A percentile compares a stretch with the other conserved stretches of the same genome.
Evolutionary conservation across 768 basidiomycete genomes (phyloP).

Genomic region (Polyporus arcularius): DNA sequence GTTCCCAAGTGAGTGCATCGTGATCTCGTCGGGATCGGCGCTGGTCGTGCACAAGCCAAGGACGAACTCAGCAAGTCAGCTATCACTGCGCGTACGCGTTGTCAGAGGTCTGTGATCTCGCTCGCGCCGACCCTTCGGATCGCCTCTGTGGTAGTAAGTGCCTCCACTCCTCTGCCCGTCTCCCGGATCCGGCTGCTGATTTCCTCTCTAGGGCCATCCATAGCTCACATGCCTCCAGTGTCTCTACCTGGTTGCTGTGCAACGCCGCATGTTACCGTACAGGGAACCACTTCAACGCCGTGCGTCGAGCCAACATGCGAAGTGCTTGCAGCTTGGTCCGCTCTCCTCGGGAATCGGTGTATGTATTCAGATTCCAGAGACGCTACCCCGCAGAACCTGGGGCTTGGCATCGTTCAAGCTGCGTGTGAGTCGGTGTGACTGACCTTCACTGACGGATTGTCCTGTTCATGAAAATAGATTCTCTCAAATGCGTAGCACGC

Average conservation of each 20-base stretch:
- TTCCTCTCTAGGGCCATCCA: slow-evolving; percentile 3
- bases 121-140: background rate
- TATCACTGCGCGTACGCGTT: slow-evolving; percentile 11
- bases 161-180: slow-evolving; percentile 4
- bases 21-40: background rate
- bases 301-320: background rate
- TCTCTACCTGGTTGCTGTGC: background rate
- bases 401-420: background rate
- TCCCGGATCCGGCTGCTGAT: background rate
- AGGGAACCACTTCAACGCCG: background rate
- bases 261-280: background rate
- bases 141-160: slow-evolving; percentile 6
- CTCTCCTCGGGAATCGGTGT: background rate
- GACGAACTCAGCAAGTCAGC: slow-evolving; percentile 6
- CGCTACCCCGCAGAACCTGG: background rate
- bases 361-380: background rate
- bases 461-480: slow-evolving; percentile 8
- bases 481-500: slow-evolving; percentile 11
- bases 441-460: slow-evolving; percentile 4
- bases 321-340: background rate
- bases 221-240: background rate
- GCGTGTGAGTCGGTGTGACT: slow-evolving; percentile 2
- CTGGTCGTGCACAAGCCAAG: background rate
- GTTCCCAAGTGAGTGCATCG: background rate
- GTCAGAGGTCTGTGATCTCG: background rate